phyloP scores from a whole-genome alignment of 371 early-diverging fungal species.

The Rhizopus sp. region DNA sequence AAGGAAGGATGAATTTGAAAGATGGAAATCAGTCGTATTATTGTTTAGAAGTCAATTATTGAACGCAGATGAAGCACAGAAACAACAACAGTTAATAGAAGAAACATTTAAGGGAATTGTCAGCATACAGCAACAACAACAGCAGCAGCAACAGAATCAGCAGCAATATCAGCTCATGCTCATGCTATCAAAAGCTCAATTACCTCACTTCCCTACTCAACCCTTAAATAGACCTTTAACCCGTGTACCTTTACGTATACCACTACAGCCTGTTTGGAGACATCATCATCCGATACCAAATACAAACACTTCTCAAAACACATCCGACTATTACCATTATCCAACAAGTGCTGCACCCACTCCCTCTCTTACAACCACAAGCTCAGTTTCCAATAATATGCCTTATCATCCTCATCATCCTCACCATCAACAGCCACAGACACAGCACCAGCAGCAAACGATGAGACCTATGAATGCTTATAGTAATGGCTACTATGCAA shows the following conservation, averaged over 20 bases:
- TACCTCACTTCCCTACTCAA: conserved; percentile 30
- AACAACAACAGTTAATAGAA: conserved; percentile 45
- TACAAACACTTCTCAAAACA: conserved; percentile 10
- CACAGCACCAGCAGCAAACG: not conserved
- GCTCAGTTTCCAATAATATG: not conserved
- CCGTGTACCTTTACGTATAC: conserved; percentile 31
- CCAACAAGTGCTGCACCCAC: conserved; percentile 15
- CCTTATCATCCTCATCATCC: not conserved
- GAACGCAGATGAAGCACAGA: conserved; percentile 33
- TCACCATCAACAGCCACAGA: conserved; percentile 1
- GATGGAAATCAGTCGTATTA: conserved; percentile 42
- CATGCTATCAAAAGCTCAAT: conserved; percentile 28
- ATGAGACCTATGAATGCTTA: not conserved
- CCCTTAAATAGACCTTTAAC: conserved; percentile 22
- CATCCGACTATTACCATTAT: conserved; percentile 19
- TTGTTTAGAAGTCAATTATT: conserved; percentile 40
- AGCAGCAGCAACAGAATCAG: conserved; percentile 31
- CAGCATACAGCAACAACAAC: conserved; percentile 30
- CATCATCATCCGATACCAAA: conserved; percentile 9
- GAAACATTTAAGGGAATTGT: conserved; percentile 45
- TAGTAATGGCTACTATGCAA: conserved; percentile 1
- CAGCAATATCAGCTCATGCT: conserved; percentile 33
- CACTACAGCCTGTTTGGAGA: conserved; percentile 29
- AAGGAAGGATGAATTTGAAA: conserved; percentile 55
- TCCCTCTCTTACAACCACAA: conserved; percentile 1